Base-by-base conservation (phyloP, 2,329 filamentous ascomycete species). In the Epichloe bromicola region DNA sequence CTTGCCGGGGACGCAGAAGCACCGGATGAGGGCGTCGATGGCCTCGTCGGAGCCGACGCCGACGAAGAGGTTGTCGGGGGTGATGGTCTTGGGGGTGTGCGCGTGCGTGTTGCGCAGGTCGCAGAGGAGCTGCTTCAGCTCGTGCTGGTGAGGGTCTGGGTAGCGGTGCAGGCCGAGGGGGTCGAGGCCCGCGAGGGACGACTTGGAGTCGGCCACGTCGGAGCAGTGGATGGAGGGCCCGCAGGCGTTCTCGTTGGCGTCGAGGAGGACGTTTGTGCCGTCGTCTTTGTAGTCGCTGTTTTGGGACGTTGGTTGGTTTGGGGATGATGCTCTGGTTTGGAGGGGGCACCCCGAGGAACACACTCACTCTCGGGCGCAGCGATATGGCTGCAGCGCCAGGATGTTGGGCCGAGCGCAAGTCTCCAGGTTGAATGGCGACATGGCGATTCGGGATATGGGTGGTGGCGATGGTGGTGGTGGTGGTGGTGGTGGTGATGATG, bases 161-260 rank as follows among this genome's bases (percentile, higher is more conserved):
- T 98, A 98, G 63, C 93, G 82, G 74, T 98, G 85, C 61, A 98
- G 77, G 56, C 87, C 84, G 48, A 88, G 71, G 56, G 95, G 78
- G 69, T 95, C 85, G 19, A 83, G 73, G 30, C 74, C 72, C 36
- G 64, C 61, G n/a, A 65, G 61, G 49, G 61, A 56, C 47, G 61
- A 55, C 50, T 62, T 61, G 36, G 65, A 59, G 52, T 69, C 67
- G 56, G 70, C 70, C 41, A 59, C 64, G 46, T 78, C 68, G 47
- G 74, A 71, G 40, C 75, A 63, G 1, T 75, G 71, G 46, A 96
- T 72, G 2, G 87, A 85, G 0, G 93, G 91, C 0, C 93, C 93
- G 62, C 85, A 96, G 53, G 93, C 89, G 64, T 98, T 98, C 72
- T 98, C 93, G 63, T 98, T 98, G 60, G 93, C 93, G 66, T 98